Evolutionary conservation across 2,329 filamentous ascomycete genomes (phyloP).

Genomic region (Sporothrix curviconia): DNA sequence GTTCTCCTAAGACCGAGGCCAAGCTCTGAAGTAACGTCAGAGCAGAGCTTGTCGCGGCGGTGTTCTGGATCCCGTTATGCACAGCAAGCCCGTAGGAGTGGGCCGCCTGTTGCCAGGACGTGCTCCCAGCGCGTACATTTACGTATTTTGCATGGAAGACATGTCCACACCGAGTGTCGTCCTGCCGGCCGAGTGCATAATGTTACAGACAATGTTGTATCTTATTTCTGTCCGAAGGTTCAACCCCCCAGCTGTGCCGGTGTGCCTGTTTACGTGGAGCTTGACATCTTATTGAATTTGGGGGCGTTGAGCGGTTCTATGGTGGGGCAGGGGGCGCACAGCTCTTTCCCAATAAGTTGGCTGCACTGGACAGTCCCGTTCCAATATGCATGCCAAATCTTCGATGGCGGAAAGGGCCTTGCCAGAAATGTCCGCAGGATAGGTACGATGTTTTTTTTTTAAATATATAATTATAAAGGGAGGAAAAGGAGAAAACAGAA

Average conservation of each 20-base stretch:
- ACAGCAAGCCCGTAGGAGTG: neutral
- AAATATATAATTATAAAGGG: too few relatives aligned
- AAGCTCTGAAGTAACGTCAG: neutral
- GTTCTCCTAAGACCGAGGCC: conserved; percentile 12
- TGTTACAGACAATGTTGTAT: conserved; percentile 4
- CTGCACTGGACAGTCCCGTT: neutral
- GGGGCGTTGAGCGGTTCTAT: too few relatives aligned
- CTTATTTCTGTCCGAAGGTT: neutral
- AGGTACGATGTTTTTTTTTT: too few relatives aligned
- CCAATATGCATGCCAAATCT: conserved; percentile 4
- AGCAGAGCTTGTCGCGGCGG: neutral
- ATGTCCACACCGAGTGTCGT: too few relatives aligned
- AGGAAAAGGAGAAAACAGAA: neutral
- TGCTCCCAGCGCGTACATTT: too few relatives aligned
- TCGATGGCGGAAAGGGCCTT: neutral
- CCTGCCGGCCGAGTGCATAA: too few relatives aligned
- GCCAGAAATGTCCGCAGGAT: neutral
- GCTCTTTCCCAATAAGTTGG: neutral
- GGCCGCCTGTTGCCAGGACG: neutral
- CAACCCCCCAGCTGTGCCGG: neutral
- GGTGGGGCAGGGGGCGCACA: neutral
- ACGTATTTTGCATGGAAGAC: too few relatives aligned
- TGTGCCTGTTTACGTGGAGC: too few relatives aligned
- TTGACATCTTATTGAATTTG: too few relatives aligned
- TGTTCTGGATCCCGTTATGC: conserved; percentile 3